These are phyloP conservation scores for Pueraria montana DNA, from an alignment of 306 rosid genomes.

Conservation along the genomic window DNA sequence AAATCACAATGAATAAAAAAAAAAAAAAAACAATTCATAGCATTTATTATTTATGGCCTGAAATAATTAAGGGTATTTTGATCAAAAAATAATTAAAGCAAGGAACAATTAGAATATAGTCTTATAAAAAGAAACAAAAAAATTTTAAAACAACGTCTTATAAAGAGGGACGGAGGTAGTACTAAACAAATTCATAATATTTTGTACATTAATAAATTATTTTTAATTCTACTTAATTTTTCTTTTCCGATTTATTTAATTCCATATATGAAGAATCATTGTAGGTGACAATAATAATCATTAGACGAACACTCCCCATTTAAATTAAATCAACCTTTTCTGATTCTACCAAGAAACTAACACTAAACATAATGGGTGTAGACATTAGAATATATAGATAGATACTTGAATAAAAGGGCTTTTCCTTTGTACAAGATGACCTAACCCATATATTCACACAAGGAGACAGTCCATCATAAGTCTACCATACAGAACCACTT, in stretches of 20 bases:
- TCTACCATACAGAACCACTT: slow-evolving; percentile 16
- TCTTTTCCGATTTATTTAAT: neutral
- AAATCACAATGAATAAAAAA: too few species aligned
- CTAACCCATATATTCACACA: slow-evolving; percentile 28
- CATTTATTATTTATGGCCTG: too few species aligned
- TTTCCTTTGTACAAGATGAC: slow-evolving; percentile 21
- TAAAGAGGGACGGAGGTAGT: too few species aligned
- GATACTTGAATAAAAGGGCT: neutral
- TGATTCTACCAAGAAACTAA: slow-evolving; percentile 18
- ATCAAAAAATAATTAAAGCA: too few species aligned
- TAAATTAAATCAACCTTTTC: slow-evolving; percentile 16
- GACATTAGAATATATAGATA: neutral
- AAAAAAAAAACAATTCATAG: too few species aligned
- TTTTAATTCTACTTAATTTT: neutral
- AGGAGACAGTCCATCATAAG: slow-evolving; percentile 27
- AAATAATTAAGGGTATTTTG: too few species aligned
- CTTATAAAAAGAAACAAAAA: too few species aligned
- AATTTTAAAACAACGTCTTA: too few species aligned
- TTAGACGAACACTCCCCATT: neutral
- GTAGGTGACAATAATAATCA: slow-evolving; percentile 12
- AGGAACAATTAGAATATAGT: too few species aligned
- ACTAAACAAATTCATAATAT: too few species aligned
- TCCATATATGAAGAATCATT: neutral
- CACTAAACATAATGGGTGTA: slow-evolving; percentile 3
- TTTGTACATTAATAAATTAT: too few species aligned